phyloP scores from a whole-genome alignment of 2,329 filamentous ascomycete species.

The Ascochyta koolunga region DNA sequence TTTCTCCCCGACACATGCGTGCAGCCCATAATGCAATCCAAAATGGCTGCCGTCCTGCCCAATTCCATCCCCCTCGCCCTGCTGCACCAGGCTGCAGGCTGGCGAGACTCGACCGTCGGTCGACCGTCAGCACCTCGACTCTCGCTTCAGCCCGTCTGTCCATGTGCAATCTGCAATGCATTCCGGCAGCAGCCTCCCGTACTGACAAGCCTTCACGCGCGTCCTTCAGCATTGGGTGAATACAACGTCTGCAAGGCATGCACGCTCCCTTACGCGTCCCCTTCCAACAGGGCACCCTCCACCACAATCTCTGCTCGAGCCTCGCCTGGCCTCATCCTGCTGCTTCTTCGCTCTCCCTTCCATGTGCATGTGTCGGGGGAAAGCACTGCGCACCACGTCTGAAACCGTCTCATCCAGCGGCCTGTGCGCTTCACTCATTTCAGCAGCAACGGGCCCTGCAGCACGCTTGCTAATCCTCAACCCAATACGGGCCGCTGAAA shows the following conservation, averaged over 20 bases:
- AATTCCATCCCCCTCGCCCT: neutral
- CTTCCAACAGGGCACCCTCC: neutral
- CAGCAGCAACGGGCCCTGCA: conserved; percentile 32
- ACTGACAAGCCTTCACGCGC: conserved; percentile 13
- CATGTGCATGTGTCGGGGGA: conserved; percentile 32
- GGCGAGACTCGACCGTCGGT: conserved; percentile 12
- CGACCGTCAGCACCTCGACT: conserved; percentile 17
- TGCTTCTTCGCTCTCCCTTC: conserved; percentile 25
- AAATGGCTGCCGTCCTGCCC: conserved; percentile 6
- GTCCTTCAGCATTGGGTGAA: neutral
- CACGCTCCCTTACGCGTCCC: conserved; percentile 15
- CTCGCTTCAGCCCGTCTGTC: conserved; percentile 23
- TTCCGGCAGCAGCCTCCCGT: conserved; percentile 22
- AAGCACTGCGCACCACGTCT: conserved; percentile 29
- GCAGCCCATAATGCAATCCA: neutral
- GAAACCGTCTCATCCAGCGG: conserved; percentile 40
- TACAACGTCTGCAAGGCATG: conserved; percentile 1
- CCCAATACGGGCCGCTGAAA: conserved; percentile 25
- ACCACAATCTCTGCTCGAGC: conserved; percentile 8
- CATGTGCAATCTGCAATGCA: conserved; percentile 29
- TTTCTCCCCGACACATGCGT: no score
- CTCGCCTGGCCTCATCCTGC: conserved; percentile 14
- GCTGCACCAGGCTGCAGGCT: conserved; percentile 6
- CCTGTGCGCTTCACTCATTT: conserved; percentile 34
- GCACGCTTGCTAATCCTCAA: conserved; percentile 27